Percentiles rank a stretch among this genome's conserved stretches.
These are phyloP conservation scores for Penicillium vulpinum DNA, from an alignment of 2,329 filamentous ascomycete species.

Conservation along the genomic window DNA sequence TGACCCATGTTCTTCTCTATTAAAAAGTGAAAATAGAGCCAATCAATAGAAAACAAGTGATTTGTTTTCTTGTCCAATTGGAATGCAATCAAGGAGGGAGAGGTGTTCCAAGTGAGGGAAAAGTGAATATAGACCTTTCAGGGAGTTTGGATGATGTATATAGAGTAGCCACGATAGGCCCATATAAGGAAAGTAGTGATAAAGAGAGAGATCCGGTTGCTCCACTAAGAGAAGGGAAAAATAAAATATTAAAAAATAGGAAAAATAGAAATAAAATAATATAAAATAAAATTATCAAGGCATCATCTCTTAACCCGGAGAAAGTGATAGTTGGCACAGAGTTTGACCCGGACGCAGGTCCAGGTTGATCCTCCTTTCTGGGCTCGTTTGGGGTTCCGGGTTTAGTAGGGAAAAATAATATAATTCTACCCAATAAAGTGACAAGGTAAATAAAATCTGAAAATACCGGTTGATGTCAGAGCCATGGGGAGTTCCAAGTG, in stretches of 20 bases:
- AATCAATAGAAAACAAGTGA: background rate
- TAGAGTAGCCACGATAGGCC: slow-evolving; percentile 24
- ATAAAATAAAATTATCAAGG: slow-evolving; percentile 33
- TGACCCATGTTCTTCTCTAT: slow-evolving; percentile 13
- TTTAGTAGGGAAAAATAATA: slow-evolving; percentile 25
- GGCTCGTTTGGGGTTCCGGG: slow-evolving; percentile 35
- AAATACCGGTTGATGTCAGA: slow-evolving; percentile 42
- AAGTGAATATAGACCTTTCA: slow-evolving; percentile 15
- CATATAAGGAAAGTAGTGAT: slow-evolving; percentile 21
- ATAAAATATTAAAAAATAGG: slow-evolving; percentile 5
- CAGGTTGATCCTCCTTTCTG: slow-evolving; percentile 43
- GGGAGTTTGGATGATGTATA: slow-evolving; percentile 27
- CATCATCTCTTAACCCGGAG: slow-evolving; percentile 35
- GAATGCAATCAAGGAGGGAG: slow-evolving; percentile 11
- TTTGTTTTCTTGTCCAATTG: slow-evolving; percentile 10
- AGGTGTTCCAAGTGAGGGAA: slow-evolving; percentile 3
- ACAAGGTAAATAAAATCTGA: slow-evolving; percentile 10
- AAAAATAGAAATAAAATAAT: slow-evolving; percentile 36
- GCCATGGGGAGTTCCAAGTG: slow-evolving; percentile 33
- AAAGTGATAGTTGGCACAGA: slow-evolving; percentile 31
- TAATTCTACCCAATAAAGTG: slow-evolving; percentile 5
- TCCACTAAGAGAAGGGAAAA: slow-evolving; percentile 6
- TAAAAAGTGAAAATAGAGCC: background rate
- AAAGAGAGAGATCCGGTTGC: slow-evolving; percentile 10
- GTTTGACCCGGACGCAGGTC: slow-evolving; percentile 43